These are phyloP conservation scores for Trichosporon asahii DNA, from an alignment of 1,284 basidiomycete species.

Conservation along the genomic window DNA sequence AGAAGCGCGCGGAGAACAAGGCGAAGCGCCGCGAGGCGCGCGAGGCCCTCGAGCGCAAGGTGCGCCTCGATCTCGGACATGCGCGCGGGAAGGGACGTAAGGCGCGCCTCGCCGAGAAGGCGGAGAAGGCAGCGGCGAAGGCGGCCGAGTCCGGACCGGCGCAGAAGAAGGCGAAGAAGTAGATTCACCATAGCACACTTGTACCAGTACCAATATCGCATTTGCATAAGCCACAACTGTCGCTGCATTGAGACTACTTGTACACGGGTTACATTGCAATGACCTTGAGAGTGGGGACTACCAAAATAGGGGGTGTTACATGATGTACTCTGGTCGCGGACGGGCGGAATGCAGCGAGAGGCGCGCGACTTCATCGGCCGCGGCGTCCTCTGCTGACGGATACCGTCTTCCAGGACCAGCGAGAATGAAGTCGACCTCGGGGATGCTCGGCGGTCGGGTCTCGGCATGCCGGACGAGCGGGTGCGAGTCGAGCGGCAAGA, in stretches of 20 bases:
- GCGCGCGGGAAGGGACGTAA: neutral
- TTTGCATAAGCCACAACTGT: neutral
- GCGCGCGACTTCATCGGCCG: constrained; percentile 4
- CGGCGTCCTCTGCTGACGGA: neutral
- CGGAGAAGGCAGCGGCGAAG: neutral
- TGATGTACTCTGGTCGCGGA: constrained; percentile 13
- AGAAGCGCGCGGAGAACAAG: constrained; percentile 56
- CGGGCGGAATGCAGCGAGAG: constrained; percentile 6
- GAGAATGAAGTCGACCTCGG: constrained; percentile 12
- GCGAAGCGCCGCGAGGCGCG: constrained; percentile 44
- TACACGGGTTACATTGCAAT: constrained; percentile 2
- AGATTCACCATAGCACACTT: neutral
- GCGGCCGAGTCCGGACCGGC: neutral
- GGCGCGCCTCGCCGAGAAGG: neutral
- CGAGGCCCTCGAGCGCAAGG: constrained; percentile 16
- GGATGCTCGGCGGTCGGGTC: neutral
- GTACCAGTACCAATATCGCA: constrained; percentile 2
- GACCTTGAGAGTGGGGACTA: neutral
- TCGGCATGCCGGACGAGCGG: constrained; percentile 18
- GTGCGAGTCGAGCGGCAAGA: constrained; percentile 31
- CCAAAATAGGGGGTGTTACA: constrained; percentile 12
- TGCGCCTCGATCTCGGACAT: constrained; percentile 3
- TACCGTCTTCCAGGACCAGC: neutral
- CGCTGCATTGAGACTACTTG: neutral
- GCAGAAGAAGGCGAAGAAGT: neutral